These are phyloP conservation scores for Castanea crenata DNA, from an alignment of 306 rosid genomes.

Conservation along the genomic window DNA sequence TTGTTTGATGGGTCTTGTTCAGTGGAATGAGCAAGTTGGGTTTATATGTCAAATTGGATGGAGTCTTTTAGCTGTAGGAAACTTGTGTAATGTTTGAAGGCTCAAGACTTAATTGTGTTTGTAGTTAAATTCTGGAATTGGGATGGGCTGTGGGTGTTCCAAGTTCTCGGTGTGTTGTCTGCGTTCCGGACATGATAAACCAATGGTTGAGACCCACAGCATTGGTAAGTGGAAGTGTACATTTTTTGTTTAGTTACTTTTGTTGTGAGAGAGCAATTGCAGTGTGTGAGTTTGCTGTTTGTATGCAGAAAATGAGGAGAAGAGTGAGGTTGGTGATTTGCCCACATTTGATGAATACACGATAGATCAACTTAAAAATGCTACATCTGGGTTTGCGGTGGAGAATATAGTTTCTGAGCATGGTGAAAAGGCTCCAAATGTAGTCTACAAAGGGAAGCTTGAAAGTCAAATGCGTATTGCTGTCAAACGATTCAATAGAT, in stretches of 20 bases:
- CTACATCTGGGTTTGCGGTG: constrained; percentile 82
- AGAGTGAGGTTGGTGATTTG: constrained; percentile 49
- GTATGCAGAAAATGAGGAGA: constrained; percentile 62
- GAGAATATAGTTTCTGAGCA: constrained; percentile 98
- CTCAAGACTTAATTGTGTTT: constrained; percentile 24
- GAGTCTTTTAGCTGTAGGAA: constrained; percentile 23
- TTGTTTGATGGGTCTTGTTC: constrained; percentile 18
- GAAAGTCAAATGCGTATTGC: constrained; percentile 81
- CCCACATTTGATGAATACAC: constrained; percentile 70
- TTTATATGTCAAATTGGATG: constrained; percentile 20
- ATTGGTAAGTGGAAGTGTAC: constrained; percentile 45
- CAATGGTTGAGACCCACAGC: constrained; percentile 44
- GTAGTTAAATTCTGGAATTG: constrained; percentile 32
- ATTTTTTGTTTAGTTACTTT: constrained; percentile 18
- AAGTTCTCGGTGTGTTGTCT: constrained; percentile 57
- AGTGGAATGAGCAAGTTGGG: constrained; percentile 19
- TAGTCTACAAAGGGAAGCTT: constrained; percentile 90
- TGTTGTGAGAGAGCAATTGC: constrained; percentile 15
- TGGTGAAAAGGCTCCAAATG: constrained; percentile 97
- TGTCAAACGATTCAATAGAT: constrained; percentile 90
- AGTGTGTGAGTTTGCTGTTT: constrained; percentile 19
- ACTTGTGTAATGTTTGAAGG: constrained; percentile 20
- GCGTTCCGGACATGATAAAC: constrained; percentile 37
- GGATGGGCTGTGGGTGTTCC: constrained; percentile 86
- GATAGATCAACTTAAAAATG: constrained; percentile 71